Evolutionary conservation across 768 basidiomycete genomes (phyloP).

Genomic region (Mycena haematopus): DNA sequence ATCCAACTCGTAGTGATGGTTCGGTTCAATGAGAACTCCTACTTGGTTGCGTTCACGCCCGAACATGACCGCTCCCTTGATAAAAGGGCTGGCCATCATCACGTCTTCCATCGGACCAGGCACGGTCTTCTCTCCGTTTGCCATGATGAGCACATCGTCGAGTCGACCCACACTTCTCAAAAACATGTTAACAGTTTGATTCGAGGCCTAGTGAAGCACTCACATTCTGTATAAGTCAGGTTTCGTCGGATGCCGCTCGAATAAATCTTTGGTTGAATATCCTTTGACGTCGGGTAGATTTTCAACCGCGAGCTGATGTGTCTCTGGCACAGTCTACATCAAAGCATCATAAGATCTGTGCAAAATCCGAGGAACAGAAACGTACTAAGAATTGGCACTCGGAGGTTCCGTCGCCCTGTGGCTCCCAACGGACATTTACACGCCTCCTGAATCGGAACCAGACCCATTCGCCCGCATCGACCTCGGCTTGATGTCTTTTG

Average conservation of each 20-base stretch:
- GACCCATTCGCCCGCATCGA: conserved; percentile 36
- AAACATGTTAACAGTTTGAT: background rate
- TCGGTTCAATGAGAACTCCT: conserved; percentile 30
- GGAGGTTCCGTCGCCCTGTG: conserved; percentile 44
- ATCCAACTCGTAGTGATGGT: conserved; percentile 30
- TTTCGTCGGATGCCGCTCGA: conserved; percentile 40
- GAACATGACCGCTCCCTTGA: conserved; percentile 25
- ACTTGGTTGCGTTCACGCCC: conserved; percentile 29
- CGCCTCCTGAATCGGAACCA: conserved; percentile 41
- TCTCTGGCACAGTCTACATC: conserved; percentile 22
- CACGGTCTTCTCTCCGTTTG: conserved; percentile 39
- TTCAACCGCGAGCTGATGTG: conserved; percentile 43
- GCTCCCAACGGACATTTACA: conserved; percentile 40
- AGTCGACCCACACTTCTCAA: conserved; percentile 37
- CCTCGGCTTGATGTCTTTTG: conserved; percentile 22
- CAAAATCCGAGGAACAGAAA: background rate
- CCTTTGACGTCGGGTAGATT: conserved; percentile 39
- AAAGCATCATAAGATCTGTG: background rate
- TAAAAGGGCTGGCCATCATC: conserved; percentile 28
- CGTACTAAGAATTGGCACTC: conserved; percentile 47
- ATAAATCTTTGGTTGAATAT: conserved; percentile 39
- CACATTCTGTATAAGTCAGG: conserved; percentile 39
- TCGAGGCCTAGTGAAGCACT: conserved; percentile 1
- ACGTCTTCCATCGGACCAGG: conserved; percentile 37
- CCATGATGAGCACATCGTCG: conserved; percentile 38